Conservation (phyloP, 2,329 filamentous ascomycete genomes). For the Colletotrichum tropicicola region DNA sequence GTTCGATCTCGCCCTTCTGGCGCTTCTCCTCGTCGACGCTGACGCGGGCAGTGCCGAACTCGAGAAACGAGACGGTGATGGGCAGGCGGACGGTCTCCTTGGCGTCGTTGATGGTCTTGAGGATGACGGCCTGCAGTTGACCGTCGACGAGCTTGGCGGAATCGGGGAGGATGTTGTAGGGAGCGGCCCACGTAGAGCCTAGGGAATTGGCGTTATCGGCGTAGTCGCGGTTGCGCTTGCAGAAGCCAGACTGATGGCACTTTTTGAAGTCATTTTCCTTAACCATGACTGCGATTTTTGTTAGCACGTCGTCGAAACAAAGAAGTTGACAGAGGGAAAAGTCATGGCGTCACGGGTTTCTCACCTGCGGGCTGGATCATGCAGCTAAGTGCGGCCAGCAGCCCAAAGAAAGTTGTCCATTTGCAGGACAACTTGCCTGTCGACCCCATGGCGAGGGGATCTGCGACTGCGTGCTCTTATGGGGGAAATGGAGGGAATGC, state of each 20-base stretch:
- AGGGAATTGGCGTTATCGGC: conserved; percentile 78
- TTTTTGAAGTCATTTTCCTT: conserved; percentile 99
- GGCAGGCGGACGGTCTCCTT: conserved; percentile 81
- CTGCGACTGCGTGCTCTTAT: conserved; percentile 9
- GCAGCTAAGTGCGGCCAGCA: conserved; percentile 67
- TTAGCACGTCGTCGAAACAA: neutral
- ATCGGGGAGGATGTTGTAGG: conserved; percentile 79
- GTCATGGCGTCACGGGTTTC: conserved; percentile 35
- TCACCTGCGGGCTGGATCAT: conserved; percentile 73
- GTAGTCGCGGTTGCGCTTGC: conserved; percentile 90
- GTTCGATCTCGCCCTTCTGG: conserved; percentile 85
- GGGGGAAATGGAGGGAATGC: neutral
- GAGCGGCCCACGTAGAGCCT: conserved; percentile 77
- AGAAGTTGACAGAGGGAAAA: neutral
- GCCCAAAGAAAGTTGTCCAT: conserved; percentile 72
- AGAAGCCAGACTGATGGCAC: conserved; percentile 95
- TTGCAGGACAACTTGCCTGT: conserved; percentile 59
- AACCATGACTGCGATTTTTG: conserved; percentile 70
- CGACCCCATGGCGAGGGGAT: conserved; percentile 57
- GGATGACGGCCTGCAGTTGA: conserved; percentile 79
- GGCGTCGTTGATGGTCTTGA: conserved; percentile 77
- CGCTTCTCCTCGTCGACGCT: conserved; percentile 92
- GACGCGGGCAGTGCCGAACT: conserved; percentile 88
- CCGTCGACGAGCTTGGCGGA: conserved; percentile 82
- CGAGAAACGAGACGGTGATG: conserved; percentile 85